Base-by-base conservation (phyloP, 768 basidiomycete genomes). In the Collybia mongolica region DNA sequence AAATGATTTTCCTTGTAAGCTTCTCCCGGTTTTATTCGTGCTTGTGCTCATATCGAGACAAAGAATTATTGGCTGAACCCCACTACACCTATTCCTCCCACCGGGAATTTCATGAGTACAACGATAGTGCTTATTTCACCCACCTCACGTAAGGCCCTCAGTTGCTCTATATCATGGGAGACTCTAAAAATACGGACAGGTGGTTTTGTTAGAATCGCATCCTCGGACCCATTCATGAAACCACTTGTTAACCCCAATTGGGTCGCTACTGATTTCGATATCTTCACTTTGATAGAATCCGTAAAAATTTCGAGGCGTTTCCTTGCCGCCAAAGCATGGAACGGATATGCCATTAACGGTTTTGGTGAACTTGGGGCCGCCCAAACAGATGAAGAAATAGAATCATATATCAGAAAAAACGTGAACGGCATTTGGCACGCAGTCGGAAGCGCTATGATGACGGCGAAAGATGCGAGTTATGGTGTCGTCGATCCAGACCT, bases 401-500 rank as follows among this genome's bases (percentile, higher is more conserved):
- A 56, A 1, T 39, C 45, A 11, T 53, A 45, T 42, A 46, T 58
- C 39, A 54, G 54, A 6, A 40, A 49, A 11, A 26, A 23, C 9
- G 45, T 53, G 7, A 20, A 15, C 0, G 42, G 55, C 1, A 54
- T 55, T 28, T 49, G 49, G 41, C 63, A 64, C 44, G 46, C 53
- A n/a, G 45, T 57, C 18, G 61, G 59, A 24, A 58, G 52, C 6
- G 50, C 52, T 11, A 48, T 54, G 5, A 64, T 62, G 63, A 60
- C 61, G 8, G 26, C 57, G 3, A 46, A 46, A 42, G 53, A 52
- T 23, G 54, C 58, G 3, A 17, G 37, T 15, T 24, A 49, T 24
- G 65, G 64, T 22, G 65, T 66, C 14, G 57, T 64, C 6, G 57
- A 65, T 53, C 64, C 64, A 11, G 58, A 65, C 39, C 48, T 67